Conservation (phyloP, 257 asterid genomes). For the Solanum ossicruentum region DNA sequence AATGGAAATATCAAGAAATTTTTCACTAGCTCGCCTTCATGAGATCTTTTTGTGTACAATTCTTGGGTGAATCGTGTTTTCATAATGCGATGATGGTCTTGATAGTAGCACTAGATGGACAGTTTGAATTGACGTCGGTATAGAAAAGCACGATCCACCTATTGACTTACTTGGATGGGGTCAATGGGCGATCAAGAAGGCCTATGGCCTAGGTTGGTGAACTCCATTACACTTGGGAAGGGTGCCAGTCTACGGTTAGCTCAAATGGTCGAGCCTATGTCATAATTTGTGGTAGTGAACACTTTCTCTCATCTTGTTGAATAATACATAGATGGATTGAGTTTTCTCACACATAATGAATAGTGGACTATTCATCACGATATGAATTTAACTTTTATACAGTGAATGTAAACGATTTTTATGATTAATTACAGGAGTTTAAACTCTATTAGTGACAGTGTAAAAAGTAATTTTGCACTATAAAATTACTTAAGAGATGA, state of each 20-base stretch:
- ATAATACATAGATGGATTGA: background rate
- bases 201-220: conserved; percentile 18
- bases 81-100: background rate
- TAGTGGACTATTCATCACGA: background rate
- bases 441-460: too few relatives aligned
- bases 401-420: background rate
- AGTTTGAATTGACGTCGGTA: background rate
- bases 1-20: background rate
- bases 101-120: background rate
- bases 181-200: conserved; percentile 18
- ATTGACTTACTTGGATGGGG: conserved; percentile 19
- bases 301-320: background rate
- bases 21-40: background rate
- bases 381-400: background rate
- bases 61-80: background rate
- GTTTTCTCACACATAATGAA: background rate
- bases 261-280: conserved; percentile 21
- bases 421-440: too few relatives aligned
- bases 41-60: background rate
- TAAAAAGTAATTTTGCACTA: too few relatives aligned
- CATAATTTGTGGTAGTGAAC: conserved; percentile 3
- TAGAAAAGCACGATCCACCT: background rate
- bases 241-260: conserved; percentile 19
- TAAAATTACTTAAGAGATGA: too few relatives aligned
- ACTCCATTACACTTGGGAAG: conserved; percentile 22